These are phyloP conservation scores for Rutstroemia sp. DNA, from an alignment of 2,329 filamentous ascomycete genomes.

Conservation along the genomic window DNA sequence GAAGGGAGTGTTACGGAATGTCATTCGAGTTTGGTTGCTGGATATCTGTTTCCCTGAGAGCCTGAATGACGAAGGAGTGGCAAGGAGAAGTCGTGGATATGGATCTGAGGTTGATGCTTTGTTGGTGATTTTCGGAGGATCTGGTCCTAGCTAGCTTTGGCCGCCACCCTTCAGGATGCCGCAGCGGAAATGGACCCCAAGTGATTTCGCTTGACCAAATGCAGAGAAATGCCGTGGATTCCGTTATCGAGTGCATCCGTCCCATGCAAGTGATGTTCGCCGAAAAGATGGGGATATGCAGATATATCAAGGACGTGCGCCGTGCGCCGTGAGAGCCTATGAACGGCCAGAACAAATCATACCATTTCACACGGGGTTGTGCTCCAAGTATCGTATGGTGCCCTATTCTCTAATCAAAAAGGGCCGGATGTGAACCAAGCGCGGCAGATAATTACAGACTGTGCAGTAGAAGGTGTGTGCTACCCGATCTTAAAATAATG, in stretches of 20 bases:
- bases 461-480: no score
- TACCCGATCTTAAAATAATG: not conserved
- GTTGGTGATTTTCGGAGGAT: not conserved
- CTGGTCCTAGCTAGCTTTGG: not conserved
- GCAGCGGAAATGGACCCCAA: not conserved
- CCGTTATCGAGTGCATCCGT: constrained; percentile 5
- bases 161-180: not conserved
- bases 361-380: not conserved
- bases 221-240: not conserved
- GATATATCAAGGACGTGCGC: not conserved
- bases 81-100: not conserved
- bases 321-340: not conserved
- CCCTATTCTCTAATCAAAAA: no score
- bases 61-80: not conserved
- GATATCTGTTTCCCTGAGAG: not conserved
- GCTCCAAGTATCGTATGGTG: not conserved
- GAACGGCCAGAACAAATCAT: not conserved
- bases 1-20: constrained; percentile 9
- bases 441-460: no score
- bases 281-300: constrained; percentile 2
- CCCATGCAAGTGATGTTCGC: constrained; percentile 1
- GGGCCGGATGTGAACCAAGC: not conserved
- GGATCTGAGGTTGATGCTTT: not conserved
- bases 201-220: not conserved
- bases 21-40: not conserved